phyloP scores from a whole-genome alignment of 2,329 filamentous ascomycete genomes.

The Xylariaceae sp. region DNA sequence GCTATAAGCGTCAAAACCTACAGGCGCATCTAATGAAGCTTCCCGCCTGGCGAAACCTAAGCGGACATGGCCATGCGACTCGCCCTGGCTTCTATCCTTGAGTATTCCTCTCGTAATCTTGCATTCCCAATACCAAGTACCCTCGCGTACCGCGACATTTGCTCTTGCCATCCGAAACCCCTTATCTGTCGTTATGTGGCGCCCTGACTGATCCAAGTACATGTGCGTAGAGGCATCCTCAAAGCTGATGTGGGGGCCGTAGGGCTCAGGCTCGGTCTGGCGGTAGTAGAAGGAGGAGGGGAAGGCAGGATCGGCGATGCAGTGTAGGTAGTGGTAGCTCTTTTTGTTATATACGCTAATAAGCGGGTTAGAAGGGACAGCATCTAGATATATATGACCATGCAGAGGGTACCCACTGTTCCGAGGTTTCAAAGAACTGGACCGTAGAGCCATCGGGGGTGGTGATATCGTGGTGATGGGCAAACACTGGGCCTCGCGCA shows the following conservation, averaged over 20 bases:
- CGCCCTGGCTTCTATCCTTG: slow-evolving; percentile 50
- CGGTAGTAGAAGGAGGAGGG: slow-evolving; percentile 88
- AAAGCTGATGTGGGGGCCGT: slow-evolving; percentile 84
- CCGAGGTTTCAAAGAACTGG: slow-evolving; percentile 67
- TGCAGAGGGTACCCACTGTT: slow-evolving; percentile 71
- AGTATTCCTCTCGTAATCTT: slow-evolving; percentile 75
- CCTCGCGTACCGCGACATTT: slow-evolving; percentile 89
- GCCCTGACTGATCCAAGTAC: slow-evolving; percentile 77
- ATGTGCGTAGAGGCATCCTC: slow-evolving; percentile 89
- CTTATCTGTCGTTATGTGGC: slow-evolving; percentile 85
- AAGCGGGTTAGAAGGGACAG: slow-evolving; percentile 8
- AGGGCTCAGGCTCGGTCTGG: slow-evolving; percentile 84
- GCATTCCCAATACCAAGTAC: slow-evolving; percentile 93
- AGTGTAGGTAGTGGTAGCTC: slow-evolving; percentile 86
- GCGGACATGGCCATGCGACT: slow-evolving; percentile 70
- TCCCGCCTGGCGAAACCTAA: slow-evolving; percentile 87
- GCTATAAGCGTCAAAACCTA: slow-evolving; percentile 90
- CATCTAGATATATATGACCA: no score
- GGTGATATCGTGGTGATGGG: slow-evolving; percentile 59
- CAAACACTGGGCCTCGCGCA: slow-evolving; percentile 62
- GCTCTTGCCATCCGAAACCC: slow-evolving; percentile 90
- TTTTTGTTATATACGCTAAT: slow-evolving; percentile 67
- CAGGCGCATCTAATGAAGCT: slow-evolving; percentile 80
- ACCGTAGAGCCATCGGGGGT: slow-evolving; percentile 56
- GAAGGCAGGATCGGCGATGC: slow-evolving; percentile 87